Conservation (phyloP, 164 flowering plant genomes). For the Cinnamomum chago region DNA sequence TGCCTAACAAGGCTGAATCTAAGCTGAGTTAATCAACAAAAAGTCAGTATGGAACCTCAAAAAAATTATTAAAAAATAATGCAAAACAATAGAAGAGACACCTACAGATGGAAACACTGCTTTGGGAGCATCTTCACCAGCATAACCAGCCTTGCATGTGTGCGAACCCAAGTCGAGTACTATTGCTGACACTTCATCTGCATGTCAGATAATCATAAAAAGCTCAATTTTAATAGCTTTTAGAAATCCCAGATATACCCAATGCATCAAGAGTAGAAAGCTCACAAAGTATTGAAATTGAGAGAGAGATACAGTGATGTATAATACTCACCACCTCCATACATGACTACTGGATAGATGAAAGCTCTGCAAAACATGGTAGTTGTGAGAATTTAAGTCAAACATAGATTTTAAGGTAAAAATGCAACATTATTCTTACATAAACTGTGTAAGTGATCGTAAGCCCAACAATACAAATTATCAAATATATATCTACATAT, state of each 20-base stretch:
- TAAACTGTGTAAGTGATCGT: too few relatives aligned
- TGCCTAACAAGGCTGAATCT: background rate
- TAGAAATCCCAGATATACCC: background rate
- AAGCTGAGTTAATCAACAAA: background rate
- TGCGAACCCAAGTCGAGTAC: constrained; percentile 93
- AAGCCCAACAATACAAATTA: too few relatives aligned
- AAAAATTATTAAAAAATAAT: background rate
- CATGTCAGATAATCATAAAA: background rate
- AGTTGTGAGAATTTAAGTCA: background rate
- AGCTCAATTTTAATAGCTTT: background rate
- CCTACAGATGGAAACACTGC: constrained; percentile 97
- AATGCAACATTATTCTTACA: too few relatives aligned
- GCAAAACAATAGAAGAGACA: background rate
- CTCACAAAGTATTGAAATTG: background rate
- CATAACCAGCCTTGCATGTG: constrained; percentile 98
- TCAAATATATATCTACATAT: too few relatives aligned
- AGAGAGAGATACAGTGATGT: background rate
- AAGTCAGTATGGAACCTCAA: background rate
- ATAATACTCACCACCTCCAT: constrained; percentile 25
- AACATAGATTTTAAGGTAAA: too few relatives aligned
- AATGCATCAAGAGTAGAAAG: background rate
- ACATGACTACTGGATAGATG: constrained; percentile 15
- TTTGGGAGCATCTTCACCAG: constrained; percentile 99
- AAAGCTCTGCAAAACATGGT: background rate
- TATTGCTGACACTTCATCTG: constrained; percentile 97